Percentiles rank a stretch among this genome's conserved stretches.
Evolutionary conservation across 208 protist genomes (phyloP).

Genomic region (Trichomonas vaginalis): DNA sequence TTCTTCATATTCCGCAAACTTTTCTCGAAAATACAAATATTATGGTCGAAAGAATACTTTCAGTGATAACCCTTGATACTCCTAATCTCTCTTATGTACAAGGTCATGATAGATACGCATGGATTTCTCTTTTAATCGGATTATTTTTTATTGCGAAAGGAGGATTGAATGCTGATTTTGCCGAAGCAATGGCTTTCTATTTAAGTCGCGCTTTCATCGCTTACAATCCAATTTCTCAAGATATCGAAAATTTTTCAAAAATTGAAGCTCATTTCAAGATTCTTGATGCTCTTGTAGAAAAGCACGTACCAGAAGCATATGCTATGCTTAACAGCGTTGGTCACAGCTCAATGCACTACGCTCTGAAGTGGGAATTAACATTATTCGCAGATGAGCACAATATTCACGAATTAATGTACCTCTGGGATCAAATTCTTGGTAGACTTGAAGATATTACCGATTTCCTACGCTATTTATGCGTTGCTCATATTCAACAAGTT

Average conservation of each 20-base stretch:
- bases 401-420: background rate
- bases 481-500: background rate
- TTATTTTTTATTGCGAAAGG: background rate
- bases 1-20: background rate
- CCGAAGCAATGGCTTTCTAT: background rate
- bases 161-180: background rate
- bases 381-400: slow-evolving; percentile 11
- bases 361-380: background rate
- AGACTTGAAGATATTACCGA: background rate
- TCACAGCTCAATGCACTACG: background rate
- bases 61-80: background rate
- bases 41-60: background rate
- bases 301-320: background rate
- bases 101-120: background rate
- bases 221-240: background rate
- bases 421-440: background rate
- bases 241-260: background rate
- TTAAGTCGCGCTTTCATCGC: background rate
- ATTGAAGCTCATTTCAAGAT: background rate
- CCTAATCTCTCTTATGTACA: background rate
- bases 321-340: background rate
- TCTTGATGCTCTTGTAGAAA: background rate
- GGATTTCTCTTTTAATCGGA: background rate
- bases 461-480: background rate
- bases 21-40: background rate